Evolutionary conservation across 176 grass and related monocot genomes (phyloP).

Genomic region (Aegilops longissima): DNA sequence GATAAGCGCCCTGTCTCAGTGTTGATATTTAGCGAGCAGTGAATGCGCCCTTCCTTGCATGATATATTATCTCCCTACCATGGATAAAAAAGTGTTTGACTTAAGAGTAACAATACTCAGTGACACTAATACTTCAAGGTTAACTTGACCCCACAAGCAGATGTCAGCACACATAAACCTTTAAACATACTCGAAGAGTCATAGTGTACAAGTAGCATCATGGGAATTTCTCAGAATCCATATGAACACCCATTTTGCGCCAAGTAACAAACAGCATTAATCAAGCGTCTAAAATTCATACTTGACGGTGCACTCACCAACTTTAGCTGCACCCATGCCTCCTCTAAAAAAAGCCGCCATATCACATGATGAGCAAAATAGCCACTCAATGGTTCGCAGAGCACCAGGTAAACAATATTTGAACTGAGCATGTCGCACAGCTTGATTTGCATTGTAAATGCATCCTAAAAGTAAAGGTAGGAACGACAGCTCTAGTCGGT

Average conservation of each 20-base stretch:
- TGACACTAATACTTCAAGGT: not conserved
- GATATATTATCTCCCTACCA: constrained; percentile 77
- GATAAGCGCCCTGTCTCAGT: constrained; percentile 93
- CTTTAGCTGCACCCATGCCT: constrained; percentile 17
- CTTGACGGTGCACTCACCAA: constrained; percentile 1
- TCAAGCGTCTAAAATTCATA: constrained; percentile 13
- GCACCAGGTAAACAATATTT: not conserved
- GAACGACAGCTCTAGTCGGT: not conserved
- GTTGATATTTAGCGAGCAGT: constrained; percentile 97
- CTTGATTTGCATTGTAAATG: constrained; percentile 21
- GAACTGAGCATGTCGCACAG: constrained; percentile 10
- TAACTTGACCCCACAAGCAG: not conserved
- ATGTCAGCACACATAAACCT: not conserved
- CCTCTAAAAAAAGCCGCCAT: not conserved
- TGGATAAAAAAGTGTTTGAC: not conserved
- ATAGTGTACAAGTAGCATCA: not conserved
- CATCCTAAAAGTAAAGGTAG: not conserved
- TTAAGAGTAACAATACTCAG: not conserved
- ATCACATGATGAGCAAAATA: constrained; percentile 6
- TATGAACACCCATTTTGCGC: not conserved
- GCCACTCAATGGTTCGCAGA: not conserved
- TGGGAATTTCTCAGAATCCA: not conserved
- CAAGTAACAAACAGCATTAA: not conserved
- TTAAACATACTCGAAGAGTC: not conserved
- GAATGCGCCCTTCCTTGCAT: constrained; percentile 65